Base-by-base conservation (phyloP, 2,329 filamentous ascomycete species). In the Leptodontidium sp. region DNA sequence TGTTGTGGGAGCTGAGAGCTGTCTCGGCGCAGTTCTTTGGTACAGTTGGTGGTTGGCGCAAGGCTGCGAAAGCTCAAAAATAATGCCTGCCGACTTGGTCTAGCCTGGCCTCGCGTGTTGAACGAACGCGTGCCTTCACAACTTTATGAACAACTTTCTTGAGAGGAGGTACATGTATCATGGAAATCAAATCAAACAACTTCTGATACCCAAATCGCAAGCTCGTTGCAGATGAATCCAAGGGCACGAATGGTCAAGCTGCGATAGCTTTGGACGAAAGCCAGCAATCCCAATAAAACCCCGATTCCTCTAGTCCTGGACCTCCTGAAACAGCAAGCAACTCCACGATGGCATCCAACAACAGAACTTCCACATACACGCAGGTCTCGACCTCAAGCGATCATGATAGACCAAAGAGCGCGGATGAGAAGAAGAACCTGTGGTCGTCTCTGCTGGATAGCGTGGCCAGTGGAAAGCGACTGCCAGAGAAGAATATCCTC, bases 381-480 rank as follows among this genome's bases (percentile, higher is more conserved):
- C 81, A 90, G 86, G 70, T 82, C 82, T 75, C 86, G 81, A 73
- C 88, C 84, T 72, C 79, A 75, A 81, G 79, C 69, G 85, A 85
- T 69, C 83, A 84, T 67, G 87, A 88, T 61, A 82, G 82, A 75
- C 86, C 85, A 73, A 86, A 88, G 82, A 87, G 84, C 80, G 90
- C 92, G 75, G 90, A 91, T 79, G 82, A 83, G 72, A 93, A 83
- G 72, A 93, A 93, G 81, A 93, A 97, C 79, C 90, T 98, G 81
- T 98, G 95, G 95, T 94, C 92, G 70, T 94, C 93, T 55, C 93
- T 98, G 91, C 86, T 98, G 74, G 93, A 97, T 80, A 91, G 89
- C 64, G 94, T 96, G 75, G 93, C 94, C 75, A 97, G 92, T 81
- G 93, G 93, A 74, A 97, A 96, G 84, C 88, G 92, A 75, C 83